Percentiles rank a stretch among this genome's conserved stretches.
Conservation (phyloP, 345 rosid species). For the Lepidium aucheri region DNA sequence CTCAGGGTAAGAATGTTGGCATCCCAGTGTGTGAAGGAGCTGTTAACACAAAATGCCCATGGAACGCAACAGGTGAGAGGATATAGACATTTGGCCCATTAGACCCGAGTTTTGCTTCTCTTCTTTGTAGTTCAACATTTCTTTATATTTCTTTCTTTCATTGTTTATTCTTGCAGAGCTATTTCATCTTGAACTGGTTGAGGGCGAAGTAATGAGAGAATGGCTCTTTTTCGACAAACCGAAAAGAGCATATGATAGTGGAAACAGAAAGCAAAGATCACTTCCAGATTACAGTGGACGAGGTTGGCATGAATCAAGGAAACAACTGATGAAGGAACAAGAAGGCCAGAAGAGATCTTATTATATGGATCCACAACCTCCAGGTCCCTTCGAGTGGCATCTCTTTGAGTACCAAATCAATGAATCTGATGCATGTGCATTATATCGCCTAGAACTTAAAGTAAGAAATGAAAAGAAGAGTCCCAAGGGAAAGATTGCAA, state of each 20-base stretch:
- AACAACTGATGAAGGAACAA: slow-evolving; percentile 65
- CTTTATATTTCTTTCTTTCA: not conserved
- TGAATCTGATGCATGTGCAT: slow-evolving; percentile 45
- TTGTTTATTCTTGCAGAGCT: slow-evolving; percentile 42
- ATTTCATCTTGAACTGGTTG: slow-evolving; percentile 53
- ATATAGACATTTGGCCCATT: not conserved
- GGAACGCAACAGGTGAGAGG: slow-evolving; percentile 72
- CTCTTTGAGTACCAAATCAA: slow-evolving; percentile 60
- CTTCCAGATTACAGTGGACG: slow-evolving; percentile 80
- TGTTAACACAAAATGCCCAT: slow-evolving; percentile 66
- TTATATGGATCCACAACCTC: slow-evolving; percentile 94
- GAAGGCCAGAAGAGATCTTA: slow-evolving; percentile 83
- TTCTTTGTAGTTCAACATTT: not conserved
- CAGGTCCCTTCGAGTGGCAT: slow-evolving; percentile 68
- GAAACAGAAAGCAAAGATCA: slow-evolving; percentile 89
- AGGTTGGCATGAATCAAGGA: slow-evolving; percentile 96
- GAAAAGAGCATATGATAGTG: slow-evolving; percentile 79
- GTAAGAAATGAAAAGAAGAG: slow-evolving; percentile 50
- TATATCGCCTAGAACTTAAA: slow-evolving; percentile 68
- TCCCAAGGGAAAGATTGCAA: slow-evolving; percentile 45
- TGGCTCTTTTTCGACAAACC: slow-evolving; percentile 95
- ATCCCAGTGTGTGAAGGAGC: slow-evolving; percentile 89
- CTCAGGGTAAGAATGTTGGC: slow-evolving; percentile 71
- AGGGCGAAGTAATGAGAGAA: slow-evolving; percentile 67
- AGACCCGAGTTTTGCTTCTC: not conserved